Conservation (phyloP, 148 eudicot species). For the Bassia scoparia region DNA sequence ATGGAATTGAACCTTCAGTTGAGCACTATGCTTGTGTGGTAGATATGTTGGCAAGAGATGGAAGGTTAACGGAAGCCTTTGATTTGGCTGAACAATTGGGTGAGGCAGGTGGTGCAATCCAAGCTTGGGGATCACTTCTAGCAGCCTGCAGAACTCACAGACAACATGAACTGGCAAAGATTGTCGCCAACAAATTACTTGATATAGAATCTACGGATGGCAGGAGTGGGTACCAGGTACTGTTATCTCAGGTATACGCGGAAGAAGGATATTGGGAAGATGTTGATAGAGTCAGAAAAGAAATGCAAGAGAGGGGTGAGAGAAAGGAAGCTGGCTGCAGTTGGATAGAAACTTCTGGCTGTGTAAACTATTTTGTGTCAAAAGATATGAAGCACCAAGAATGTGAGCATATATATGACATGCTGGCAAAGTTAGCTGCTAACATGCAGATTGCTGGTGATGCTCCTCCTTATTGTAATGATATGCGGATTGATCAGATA, state of each 20-base stretch:
- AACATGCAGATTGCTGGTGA: conserved; percentile 44
- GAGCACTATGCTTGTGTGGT: conserved; percentile 81
- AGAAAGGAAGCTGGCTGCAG: conserved; percentile 75
- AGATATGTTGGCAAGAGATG: conserved; percentile 85
- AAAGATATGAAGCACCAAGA: conserved; percentile 57
- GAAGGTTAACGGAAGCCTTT: conserved; percentile 69
- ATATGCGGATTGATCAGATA: conserved; percentile 9
- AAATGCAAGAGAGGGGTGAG: conserved; percentile 62
- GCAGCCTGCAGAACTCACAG: conserved; percentile 69
- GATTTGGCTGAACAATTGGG: conserved; percentile 60
- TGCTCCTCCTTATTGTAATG: neutral
- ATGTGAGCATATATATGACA: conserved; percentile 42
- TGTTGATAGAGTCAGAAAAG: conserved; percentile 57
- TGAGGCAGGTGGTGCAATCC: conserved; percentile 43
- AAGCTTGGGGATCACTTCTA: conserved; percentile 87
- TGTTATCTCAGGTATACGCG: conserved; percentile 72
- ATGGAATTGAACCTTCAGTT: conserved; percentile 49
- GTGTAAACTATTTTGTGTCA: conserved; percentile 50
- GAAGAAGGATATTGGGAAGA: conserved; percentile 80
- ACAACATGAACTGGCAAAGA: conserved; percentile 63
- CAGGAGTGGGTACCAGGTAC: conserved; percentile 59
- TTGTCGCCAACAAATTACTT: conserved; percentile 55
- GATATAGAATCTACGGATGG: conserved; percentile 42
- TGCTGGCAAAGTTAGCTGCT: conserved; percentile 37
- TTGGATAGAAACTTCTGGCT: conserved; percentile 69